phyloP scores from a whole-genome alignment of 441 rosid species.

The Macaranga tanarius region DNA sequence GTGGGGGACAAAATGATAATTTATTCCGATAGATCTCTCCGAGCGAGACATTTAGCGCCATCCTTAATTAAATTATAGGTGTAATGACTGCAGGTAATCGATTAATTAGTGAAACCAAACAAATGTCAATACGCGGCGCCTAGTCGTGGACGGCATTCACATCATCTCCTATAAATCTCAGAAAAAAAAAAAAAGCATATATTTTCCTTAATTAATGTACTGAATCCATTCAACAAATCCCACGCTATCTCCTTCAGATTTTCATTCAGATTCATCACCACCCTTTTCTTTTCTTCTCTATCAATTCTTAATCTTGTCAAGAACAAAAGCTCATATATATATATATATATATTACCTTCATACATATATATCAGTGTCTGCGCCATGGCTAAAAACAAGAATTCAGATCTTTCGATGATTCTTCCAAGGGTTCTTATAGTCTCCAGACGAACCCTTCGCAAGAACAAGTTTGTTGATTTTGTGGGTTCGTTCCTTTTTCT shows the following conservation, averaged over 20 bases:
- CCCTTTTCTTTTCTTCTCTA: no score
- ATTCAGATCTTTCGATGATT: slow-evolving; percentile 49
- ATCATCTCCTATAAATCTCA: slow-evolving; percentile 9
- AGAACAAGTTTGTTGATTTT: slow-evolving; percentile 83
- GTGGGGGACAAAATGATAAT: no score
- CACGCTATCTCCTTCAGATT: neutral
- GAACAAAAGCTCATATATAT: neutral
- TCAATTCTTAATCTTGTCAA: no score
- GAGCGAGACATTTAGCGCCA: no score
- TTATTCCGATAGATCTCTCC: no score
- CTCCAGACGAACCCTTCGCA: slow-evolving; percentile 71
- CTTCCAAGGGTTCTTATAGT: slow-evolving; percentile 81
- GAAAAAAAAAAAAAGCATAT: neutral
- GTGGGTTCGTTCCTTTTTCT: slow-evolving; percentile 49
- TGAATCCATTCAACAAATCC: neutral
- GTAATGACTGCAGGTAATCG: no score
- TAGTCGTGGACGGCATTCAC: neutral
- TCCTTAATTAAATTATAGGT: no score
- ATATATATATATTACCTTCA: neutral
- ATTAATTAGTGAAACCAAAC: neutral
- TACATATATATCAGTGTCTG: neutral
- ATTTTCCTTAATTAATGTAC: no score
- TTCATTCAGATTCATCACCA: no score
- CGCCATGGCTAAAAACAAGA: slow-evolving; percentile 23
- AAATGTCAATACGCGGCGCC: slow-evolving; percentile 17